Base-by-base conservation (phyloP, 805 yeast genomes). In the Ogataea corticis region DNA sequence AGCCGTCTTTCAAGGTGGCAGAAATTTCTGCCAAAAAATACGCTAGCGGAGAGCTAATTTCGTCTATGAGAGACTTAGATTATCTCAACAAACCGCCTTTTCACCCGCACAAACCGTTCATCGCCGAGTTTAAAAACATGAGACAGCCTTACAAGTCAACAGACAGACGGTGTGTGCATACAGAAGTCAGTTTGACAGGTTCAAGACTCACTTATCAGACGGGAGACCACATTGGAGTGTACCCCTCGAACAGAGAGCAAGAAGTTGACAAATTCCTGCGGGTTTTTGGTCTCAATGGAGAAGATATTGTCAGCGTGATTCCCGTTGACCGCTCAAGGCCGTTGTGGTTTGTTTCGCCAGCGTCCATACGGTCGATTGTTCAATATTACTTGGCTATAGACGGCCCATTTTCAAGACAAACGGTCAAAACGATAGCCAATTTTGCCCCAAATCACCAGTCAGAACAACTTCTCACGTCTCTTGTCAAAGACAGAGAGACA, bases 161-260 rank as follows among this genome's bases (percentile, higher is more conserved):
- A 21, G 69, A 65, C 19, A 81, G 96, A 69, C 77, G 79, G 48
- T 88, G 96, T 69, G 76, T 91, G 39, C 96, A 89, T 62, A 76
- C 82, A 45, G 96, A 88, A 62, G 76, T 92, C 51, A 96, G 87
- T 58, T 67, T 87, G 15, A 69, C 83, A 0, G 77, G 71, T 15
- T 76, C 90, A 3, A 81, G 81, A 56, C 71, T 92, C 58, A 80
- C 82, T 54, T 92, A 91, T 66, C 71, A 87, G 37, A 88, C 97
- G 3, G 98, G 98, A 61, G 98, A 92, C 64, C 97, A 92, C 68
- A 69, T 92, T 45, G 97, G 96, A 14, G 71, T 92, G 39, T 86
- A 95, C 87, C 89, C 97, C 23, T 83, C 87, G 17, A 92, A 92
- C 67, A 68, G 87, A 3, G 67, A 76, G 52, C 83, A 77, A 56